Evolutionary conservation across 139 green algal species (phyloP), one percentile per base, ranked within the genome.

Genomic region (Auxenochlorella pyrenoidosa): DNA sequence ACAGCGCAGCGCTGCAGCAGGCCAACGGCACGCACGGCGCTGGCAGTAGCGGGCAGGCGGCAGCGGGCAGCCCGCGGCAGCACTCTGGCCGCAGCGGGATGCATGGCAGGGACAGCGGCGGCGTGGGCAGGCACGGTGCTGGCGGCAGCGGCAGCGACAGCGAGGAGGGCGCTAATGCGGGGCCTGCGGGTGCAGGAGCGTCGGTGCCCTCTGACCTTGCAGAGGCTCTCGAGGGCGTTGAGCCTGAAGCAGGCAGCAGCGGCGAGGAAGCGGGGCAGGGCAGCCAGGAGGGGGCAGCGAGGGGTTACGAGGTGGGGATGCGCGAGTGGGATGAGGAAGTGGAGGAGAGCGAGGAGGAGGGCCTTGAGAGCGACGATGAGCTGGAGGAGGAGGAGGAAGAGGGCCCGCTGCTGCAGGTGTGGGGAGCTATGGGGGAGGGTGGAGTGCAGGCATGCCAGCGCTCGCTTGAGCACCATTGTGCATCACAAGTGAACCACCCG

Each of bases 331-430:
- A 79, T 4, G 73, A 32, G 1, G 75, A 59, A 44, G 75, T 22
- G 6, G 16, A 63, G 8, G 60, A 38, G 38, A 58, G 60, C 40
- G 79, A 60, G 4, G 54, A 28, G 6, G 78, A 54, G 8, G 59
- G 36, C 36, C 34, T 36, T 12, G 51, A 38, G 24, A 36, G 24
- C 21, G 82, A 58, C 12, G 40, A 44, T 3, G 66, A 78, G 2
- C 43, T 41, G 43, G 75, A 63, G 8, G 75, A 87, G 24, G 83
- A 60, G 10, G 83, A 82, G 6, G 73, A 87, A 0, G 81, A 47
- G 34, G 54, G 36, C 22, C 63, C 30, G 63, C 63, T 71, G 28
- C 63, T 71, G 63, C 63, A 63, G 54, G 54, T 58, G 47, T 12
- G 47, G 6, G 47, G 47, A 6, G 47, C 47, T 12, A 58, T 12